These are phyloP conservation scores for Tulasnella sp. DNA, from an alignment of 768 basidiomycete genomes.

Conservation along the genomic window DNA sequence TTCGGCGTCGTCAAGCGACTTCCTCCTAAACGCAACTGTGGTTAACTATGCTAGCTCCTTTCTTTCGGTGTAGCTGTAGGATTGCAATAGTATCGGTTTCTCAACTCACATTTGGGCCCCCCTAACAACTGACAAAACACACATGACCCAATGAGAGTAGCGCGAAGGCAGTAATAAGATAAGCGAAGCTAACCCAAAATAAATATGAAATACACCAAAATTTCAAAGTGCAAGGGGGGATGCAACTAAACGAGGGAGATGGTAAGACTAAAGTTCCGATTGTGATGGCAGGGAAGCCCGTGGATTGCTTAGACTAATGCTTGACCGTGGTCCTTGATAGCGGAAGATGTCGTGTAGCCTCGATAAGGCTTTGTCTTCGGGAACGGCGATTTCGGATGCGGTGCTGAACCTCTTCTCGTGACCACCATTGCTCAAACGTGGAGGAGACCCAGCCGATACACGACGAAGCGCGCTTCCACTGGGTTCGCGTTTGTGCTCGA, in stretches of 20 bases:
- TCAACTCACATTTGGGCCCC: not conserved
- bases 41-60: not conserved
- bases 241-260: not conserved
- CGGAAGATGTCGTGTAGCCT: constrained; percentile 73
- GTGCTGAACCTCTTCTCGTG: constrained; percentile 8
- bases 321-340: constrained; percentile 33
- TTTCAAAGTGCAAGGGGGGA: not conserved
- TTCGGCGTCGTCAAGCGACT: not conserved
- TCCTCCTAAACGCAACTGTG: not conserved
- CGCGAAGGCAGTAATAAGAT: not conserved
- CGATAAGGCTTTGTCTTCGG: constrained; percentile 53
- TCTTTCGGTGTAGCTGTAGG: not conserved
- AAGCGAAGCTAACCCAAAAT: not conserved
- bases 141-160: not conserved
- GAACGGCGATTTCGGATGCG: constrained; percentile 21
- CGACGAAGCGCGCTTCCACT: not conserved
- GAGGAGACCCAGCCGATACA: not conserved
- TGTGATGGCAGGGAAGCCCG: not conserved
- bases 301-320: not conserved
- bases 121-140: not conserved
- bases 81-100: not conserved
- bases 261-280: not conserved
- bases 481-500: constrained; percentile 5
- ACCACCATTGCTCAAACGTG: not conserved
- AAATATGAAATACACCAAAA: not conserved